Evolutionary conservation across 805 yeast species (phyloP).

Genomic region (Priceomyces medius): DNA sequence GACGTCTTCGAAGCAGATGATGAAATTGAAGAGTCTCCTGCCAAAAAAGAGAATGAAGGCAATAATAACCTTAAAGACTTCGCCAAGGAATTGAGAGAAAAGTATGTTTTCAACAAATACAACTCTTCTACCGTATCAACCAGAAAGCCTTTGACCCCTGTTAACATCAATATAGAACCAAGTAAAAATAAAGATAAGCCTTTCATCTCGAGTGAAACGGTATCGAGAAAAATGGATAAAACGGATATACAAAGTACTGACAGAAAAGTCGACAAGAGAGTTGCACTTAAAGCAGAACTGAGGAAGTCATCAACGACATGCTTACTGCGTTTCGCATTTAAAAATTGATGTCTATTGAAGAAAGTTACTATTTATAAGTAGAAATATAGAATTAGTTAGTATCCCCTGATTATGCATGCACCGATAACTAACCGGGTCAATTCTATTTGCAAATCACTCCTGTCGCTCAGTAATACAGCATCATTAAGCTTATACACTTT

Average conservation of each 20-base stretch:
- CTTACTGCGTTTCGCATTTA: conserved; percentile 4
- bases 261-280: too few relatives aligned
- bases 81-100: conserved; percentile 18
- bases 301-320: background rate
- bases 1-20: conserved; percentile 31
- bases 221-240: too few relatives aligned
- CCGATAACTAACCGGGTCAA: conserved; percentile 46
- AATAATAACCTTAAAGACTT: conserved; percentile 8
- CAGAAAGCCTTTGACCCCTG: background rate
- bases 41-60: conserved; percentile 16
- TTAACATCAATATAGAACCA: background rate
- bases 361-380: background rate
- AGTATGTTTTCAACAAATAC: conserved; percentile 15
- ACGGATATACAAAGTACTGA: too few relatives aligned
- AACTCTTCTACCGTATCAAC: background rate
- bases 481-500: conserved; percentile 39
- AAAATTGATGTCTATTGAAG: background rate
- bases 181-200: background rate
- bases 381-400: conserved; percentile 10
- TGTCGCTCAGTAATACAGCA: conserved; percentile 16
- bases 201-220: too few relatives aligned
- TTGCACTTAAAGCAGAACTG: too few relatives aligned
- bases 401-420: conserved; percentile 50
- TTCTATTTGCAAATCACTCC: conserved; percentile 15
- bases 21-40: conserved; percentile 43